These are phyloP conservation scores for Globisporangium megalacanthum DNA, from an alignment of 352 stramenopile species.

Conservation along the genomic window DNA sequence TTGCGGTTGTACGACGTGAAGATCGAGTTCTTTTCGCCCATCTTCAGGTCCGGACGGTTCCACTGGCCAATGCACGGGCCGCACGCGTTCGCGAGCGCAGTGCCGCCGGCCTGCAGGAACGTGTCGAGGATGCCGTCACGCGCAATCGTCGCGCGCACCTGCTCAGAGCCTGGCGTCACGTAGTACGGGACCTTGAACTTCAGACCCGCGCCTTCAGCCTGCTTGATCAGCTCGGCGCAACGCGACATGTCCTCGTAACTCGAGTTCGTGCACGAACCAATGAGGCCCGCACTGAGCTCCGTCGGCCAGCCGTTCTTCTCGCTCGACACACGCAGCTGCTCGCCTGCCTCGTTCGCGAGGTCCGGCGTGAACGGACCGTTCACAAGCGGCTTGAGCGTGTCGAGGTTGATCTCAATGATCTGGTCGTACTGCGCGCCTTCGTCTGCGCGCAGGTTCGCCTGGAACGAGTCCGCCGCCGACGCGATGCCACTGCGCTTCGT, in stretches of 20 bases:
- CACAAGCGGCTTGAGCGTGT: slow-evolving; percentile 85
- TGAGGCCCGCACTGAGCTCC: slow-evolving; percentile 88
- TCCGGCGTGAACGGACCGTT: slow-evolving; percentile 93
- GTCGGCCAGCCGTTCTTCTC: slow-evolving; percentile 90
- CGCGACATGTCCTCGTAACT: slow-evolving; percentile 93
- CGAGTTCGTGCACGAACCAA: slow-evolving; percentile 94
- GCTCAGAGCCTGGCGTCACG: slow-evolving; percentile 90
- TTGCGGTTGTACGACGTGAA: slow-evolving; percentile 95
- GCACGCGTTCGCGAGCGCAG: slow-evolving; percentile 90
- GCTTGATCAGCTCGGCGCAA: slow-evolving; percentile 85
- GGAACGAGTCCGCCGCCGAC: slow-evolving; percentile 84
- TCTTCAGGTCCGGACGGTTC: slow-evolving; percentile 87
- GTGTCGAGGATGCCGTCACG: slow-evolving; percentile 89
- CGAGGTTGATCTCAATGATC: slow-evolving; percentile 93
- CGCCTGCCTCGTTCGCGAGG: slow-evolving; percentile 78
- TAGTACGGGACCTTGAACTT: slow-evolving; percentile 93
- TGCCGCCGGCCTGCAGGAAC: slow-evolving; percentile 86
- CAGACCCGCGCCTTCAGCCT: slow-evolving; percentile 75
- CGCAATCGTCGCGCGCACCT: slow-evolving; percentile 89
- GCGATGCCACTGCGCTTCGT: slow-evolving; percentile 88
- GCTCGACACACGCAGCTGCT: slow-evolving; percentile 52
- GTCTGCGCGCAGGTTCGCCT: slow-evolving; percentile 83
- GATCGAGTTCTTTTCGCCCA: slow-evolving; percentile 91
- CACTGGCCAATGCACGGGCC: slow-evolving; percentile 94
- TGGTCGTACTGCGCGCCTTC: slow-evolving; percentile 91